These are phyloP conservation scores for Colletotrichum magnum DNA, from an alignment of 2,329 filamentous ascomycete genomes.

Conservation along the genomic window DNA sequence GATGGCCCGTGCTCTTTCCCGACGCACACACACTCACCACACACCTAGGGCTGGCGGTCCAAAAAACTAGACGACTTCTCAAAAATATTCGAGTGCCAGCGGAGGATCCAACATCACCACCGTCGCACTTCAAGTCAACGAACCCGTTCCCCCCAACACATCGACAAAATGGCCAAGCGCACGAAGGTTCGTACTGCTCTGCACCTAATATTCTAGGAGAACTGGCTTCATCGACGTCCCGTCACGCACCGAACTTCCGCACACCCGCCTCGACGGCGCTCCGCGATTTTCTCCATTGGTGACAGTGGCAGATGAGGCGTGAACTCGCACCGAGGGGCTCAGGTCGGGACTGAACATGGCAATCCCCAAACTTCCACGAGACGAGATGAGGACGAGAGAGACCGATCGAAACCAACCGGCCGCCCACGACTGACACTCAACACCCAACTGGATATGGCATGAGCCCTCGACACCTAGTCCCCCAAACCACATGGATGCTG, in stretches of 20 bases:
- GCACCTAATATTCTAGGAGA: constrained; percentile 7
- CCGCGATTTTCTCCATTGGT: constrained; percentile 19
- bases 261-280: constrained; percentile 19
- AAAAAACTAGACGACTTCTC: constrained; percentile 54
- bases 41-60: constrained; percentile 47
- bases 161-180: constrained; percentile 90
- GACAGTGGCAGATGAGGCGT: constrained; percentile 24
- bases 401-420: constrained; percentile 18
- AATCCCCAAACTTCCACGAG: neutral
- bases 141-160: constrained; percentile 46
- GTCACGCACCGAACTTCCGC: constrained; percentile 18
- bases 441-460: neutral
- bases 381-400: constrained; percentile 32
- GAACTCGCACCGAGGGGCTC: neutral
- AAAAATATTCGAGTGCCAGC: constrained; percentile 48
- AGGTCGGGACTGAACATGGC: neutral
- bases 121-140: constrained; percentile 42
- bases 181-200: constrained; percentile 66
- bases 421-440: neutral
- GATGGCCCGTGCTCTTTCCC: constrained; percentile 15
- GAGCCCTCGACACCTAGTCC: neutral
- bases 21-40: constrained; percentile 38
- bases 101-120: constrained; percentile 45
- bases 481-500: neutral
- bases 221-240: constrained; percentile 30